Percentiles rank a stretch among this genome's conserved stretches.
Evolutionary conservation across 1,284 basidiomycete genomes (phyloP).

Genomic region (Coriolopsis trogii): DNA sequence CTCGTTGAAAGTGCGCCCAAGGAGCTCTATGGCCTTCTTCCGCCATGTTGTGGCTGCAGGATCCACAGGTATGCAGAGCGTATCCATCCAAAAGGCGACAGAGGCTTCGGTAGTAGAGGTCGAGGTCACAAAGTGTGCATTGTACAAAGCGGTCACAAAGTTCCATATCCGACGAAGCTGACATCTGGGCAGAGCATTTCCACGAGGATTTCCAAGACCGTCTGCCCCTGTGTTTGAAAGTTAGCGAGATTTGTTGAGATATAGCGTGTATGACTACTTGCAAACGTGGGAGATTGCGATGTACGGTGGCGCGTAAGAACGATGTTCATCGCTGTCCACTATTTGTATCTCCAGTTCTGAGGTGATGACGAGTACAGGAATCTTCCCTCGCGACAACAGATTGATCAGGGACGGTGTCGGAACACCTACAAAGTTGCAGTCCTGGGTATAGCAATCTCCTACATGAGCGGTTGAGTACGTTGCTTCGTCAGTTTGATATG

Average conservation of each 20-base stretch:
- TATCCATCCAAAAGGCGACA: slow-evolving; percentile 3
- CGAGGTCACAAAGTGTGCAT: background rate
- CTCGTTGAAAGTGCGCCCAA: background rate
- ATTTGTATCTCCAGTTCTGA: background rate
- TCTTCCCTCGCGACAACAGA: background rate
- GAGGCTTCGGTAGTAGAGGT: background rate
- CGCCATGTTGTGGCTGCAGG: background rate
- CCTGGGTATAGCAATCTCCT: background rate
- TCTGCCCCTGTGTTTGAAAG: background rate
- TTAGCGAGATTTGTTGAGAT: too few relatives aligned
- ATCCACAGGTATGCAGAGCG: slow-evolving; percentile 3
- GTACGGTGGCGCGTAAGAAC: too few relatives aligned
- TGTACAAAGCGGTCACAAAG: background rate
- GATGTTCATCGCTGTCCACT: background rate
- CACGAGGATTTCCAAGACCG: slow-evolving; percentile 2
- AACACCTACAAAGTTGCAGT: background rate
- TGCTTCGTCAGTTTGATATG: slow-evolving; percentile 1
- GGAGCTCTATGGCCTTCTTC: slow-evolving; percentile 1
- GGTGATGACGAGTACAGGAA: background rate
- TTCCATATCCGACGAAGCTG: background rate
- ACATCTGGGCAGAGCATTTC: background rate
- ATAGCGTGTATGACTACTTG: background rate
- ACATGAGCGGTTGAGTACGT: background rate
- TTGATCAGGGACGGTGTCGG: background rate
- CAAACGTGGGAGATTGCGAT: background rate